A percentile compares a stretch with the other conserved stretches of the same genome.
These are phyloP conservation scores for Sporothrix humicola DNA, from an alignment of 2,329 filamentous ascomycete genomes.

Conservation along the genomic window DNA sequence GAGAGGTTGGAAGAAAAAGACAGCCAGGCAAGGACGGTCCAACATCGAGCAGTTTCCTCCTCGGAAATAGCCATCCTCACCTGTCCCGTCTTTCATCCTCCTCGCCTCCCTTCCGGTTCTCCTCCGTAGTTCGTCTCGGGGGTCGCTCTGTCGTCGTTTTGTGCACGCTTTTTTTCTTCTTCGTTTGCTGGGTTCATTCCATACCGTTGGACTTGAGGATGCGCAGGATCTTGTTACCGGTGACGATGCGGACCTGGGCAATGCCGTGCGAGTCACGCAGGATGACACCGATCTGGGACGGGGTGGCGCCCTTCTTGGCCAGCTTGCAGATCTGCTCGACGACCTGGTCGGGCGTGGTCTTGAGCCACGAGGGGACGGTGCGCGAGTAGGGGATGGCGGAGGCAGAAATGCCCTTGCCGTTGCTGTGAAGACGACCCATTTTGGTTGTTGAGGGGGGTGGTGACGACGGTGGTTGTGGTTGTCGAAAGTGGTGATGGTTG, in stretches of 20 bases:
- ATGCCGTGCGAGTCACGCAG: constrained; percentile 98
- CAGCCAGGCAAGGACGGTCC: too few species aligned
- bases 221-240: constrained; percentile 99
- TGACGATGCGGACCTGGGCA: constrained; percentile 96
- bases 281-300: constrained; percentile 98
- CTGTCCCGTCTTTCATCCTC: background rate
- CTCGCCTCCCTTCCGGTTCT: background rate
- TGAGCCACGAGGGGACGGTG: constrained; percentile 90
- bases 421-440: constrained; percentile 99
- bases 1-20: background rate
- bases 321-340: constrained; percentile 99
- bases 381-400: constrained; percentile 97
- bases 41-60: background rate
- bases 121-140: constrained; percentile 3
- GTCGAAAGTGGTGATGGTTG: constrained; percentile 46
- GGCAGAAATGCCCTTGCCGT: constrained; percentile 98
- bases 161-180: background rate
- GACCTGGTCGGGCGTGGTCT: constrained; percentile 98
- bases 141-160: constrained; percentile 1
- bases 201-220: constrained; percentile 98
- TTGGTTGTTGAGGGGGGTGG: constrained; percentile 52
- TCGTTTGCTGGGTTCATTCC: constrained; percentile 52
- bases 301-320: constrained; percentile 97
- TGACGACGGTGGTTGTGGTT: constrained; percentile 23
- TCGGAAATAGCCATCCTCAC: too few species aligned